Conservation (phyloP, 306 rosid genomes). For the Ormosia semicastrata region DNA sequence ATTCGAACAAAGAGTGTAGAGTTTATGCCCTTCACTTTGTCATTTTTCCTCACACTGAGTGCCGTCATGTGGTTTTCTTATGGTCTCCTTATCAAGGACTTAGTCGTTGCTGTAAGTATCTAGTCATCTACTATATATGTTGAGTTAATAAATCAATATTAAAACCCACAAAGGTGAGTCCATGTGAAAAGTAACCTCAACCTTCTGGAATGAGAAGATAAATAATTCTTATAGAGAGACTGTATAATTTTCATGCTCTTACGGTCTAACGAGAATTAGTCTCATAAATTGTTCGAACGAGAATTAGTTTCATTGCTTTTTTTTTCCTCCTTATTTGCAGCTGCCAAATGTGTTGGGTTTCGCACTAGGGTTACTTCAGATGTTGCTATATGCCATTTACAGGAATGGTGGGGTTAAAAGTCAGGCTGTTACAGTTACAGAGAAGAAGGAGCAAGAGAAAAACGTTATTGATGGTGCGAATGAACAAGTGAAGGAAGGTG, state of each 20-base stretch:
- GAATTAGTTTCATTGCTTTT: not conserved
- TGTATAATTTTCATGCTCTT: no score
- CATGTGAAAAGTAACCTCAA: no score
- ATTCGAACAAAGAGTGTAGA: constrained; percentile 72
- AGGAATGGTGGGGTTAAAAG: constrained; percentile 20
- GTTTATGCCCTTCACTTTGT: constrained; percentile 68
- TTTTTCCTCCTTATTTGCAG: constrained; percentile 22
- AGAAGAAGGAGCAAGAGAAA: not conserved
- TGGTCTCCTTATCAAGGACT: constrained; percentile 58
- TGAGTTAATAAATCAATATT: no score
- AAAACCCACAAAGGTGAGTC: no score
- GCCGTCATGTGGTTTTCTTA: constrained; percentile 77
- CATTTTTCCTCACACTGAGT: constrained; percentile 76
- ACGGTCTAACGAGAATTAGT: no score
- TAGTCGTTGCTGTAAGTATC: constrained; percentile 64
- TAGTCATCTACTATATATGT: not conserved
- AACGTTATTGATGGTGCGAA: not conserved
- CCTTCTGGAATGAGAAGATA: no score
- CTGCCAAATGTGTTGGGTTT: constrained; percentile 77
- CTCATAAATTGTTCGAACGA: no score
- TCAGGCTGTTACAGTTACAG: not conserved
- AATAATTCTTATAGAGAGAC: no score
- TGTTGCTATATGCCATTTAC: constrained; percentile 62
- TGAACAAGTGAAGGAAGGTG: not conserved
- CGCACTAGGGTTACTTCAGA: constrained; percentile 58